Percentiles rank a stretch among this genome's conserved stretches.
Evolutionary conservation across 768 basidiomycete species (phyloP).

Genomic region (Gautieria morchelliformis): DNA sequence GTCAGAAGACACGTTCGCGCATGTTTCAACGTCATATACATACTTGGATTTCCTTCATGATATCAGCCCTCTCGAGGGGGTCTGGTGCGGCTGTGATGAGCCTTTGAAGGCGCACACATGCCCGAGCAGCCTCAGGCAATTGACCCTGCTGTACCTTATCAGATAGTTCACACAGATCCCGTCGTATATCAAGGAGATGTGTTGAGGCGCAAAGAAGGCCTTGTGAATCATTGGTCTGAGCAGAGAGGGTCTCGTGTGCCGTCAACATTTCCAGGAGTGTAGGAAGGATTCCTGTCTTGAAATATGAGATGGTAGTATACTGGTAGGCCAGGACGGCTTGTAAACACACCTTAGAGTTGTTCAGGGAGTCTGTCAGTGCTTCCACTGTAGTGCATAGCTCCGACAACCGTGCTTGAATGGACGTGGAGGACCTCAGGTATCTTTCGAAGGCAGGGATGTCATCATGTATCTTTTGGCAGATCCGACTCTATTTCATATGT

Average conservation of each 20-base stretch:
- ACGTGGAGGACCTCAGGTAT: slow-evolving; percentile 53
- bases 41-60: slow-evolving; percentile 53
- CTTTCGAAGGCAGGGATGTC: slow-evolving; percentile 55
- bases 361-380: slow-evolving; percentile 38
- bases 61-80: slow-evolving; percentile 40
- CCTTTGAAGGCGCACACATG: slow-evolving; percentile 31
- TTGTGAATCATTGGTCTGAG: slow-evolving; percentile 49
- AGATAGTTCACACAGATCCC: slow-evolving; percentile 35
- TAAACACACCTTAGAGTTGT: slow-evolving; percentile 44
- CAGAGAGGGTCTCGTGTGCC: slow-evolving; percentile 54
- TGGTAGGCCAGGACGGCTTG: slow-evolving; percentile 11
- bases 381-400: slow-evolving; percentile 46
- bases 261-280: slow-evolving; percentile 43
- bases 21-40: slow-evolving; percentile 14
- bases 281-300: slow-evolving; percentile 63
- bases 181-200: slow-evolving; percentile 45
- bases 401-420: slow-evolving; percentile 50
- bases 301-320: slow-evolving; percentile 2
- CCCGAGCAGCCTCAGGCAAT: slow-evolving; percentile 53
- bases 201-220: slow-evolving; percentile 40
- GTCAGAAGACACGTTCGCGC: not conserved
- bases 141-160: slow-evolving; percentile 44
- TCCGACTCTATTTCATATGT: slow-evolving; percentile 38
- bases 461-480: slow-evolving; percentile 63
- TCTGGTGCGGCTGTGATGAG: slow-evolving; percentile 39